Percentiles rank a stretch among this genome's conserved stretches.
These are phyloP conservation scores for Sisymbrium irio DNA, from an alignment of 345 rosid genomes.

Conservation along the genomic window DNA sequence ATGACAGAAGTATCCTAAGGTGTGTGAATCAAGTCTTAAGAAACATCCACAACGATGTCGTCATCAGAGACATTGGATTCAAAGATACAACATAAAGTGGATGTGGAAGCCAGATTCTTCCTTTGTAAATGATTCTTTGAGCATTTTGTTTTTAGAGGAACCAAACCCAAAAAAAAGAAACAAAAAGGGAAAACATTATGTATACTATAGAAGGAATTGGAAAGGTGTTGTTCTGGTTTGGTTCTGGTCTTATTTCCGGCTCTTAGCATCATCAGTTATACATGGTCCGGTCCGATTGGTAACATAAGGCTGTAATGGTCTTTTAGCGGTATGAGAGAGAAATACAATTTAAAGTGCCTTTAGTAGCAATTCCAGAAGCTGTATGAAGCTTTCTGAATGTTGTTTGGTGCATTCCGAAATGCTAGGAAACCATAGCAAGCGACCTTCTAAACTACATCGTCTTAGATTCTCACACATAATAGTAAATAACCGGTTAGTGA, in stretches of 20 bases:
- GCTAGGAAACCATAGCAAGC: not conserved
- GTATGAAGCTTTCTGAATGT: not conserved
- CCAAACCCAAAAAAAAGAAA: not conserved
- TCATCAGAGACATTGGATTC: not conserved
- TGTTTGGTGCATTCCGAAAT: not conserved
- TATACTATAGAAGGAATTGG: constrained; percentile 18
- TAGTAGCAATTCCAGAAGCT: no score
- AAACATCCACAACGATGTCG: not conserved
- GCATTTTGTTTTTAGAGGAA: constrained; percentile 10
- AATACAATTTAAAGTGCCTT: no score
- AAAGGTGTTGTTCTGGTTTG: not conserved
- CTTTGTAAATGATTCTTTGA: constrained; percentile 34
- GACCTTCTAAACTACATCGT: not conserved
- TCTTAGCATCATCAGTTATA: not conserved
- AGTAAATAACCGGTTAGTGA: not conserved
- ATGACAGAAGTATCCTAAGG: constrained; percentile 21
- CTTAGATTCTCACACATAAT: not conserved
- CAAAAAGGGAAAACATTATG: constrained; percentile 3
- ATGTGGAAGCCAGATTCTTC: constrained; percentile 1
- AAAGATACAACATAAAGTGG: constrained; percentile 5
- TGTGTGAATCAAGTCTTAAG: constrained; percentile 10
- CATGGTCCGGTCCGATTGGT: not conserved
- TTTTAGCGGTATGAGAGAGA: no score
- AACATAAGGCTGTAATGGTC: no score
- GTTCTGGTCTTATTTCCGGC: not conserved